phyloP scores from a whole-genome alignment of 1,284 basidiomycete genomes.

The Pseudomicrostroma phylloplanum region DNA sequence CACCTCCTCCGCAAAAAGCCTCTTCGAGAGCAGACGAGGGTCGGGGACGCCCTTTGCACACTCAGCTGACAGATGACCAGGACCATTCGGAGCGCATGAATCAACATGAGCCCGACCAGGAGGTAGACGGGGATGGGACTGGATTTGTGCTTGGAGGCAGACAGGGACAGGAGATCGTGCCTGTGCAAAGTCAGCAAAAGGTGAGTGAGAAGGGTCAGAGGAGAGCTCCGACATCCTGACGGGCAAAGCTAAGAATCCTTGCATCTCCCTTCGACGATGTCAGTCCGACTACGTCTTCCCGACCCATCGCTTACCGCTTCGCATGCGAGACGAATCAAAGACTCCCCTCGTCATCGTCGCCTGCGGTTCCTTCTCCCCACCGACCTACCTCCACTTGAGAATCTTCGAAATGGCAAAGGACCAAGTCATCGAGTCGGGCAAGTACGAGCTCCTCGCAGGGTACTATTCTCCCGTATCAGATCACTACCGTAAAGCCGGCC shows the following conservation, averaged over 20 bases:
- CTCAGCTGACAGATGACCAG: slow-evolving; percentile 12
- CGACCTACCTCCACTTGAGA: slow-evolving; percentile 61
- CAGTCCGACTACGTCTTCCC: slow-evolving; percentile 45
- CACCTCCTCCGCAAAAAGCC: slow-evolving; percentile 1
- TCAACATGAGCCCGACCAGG: slow-evolving; percentile 12
- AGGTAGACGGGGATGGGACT: slow-evolving; percentile 20
- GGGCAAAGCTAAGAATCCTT: too few relatives aligned
- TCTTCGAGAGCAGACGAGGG: slow-evolving; percentile 1
- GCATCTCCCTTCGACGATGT: neutral
- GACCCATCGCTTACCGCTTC: slow-evolving; percentile 40
- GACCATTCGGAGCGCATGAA: slow-evolving; percentile 12
- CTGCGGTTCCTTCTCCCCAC: slow-evolving; percentile 58
- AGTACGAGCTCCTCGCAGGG: slow-evolving; percentile 86
- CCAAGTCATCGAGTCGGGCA: slow-evolving; percentile 82
- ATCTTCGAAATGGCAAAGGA: slow-evolving; percentile 99
- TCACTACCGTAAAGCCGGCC: slow-evolving; percentile 49
- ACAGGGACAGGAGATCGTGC: slow-evolving; percentile 4
- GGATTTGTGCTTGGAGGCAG: slow-evolving; percentile 9
- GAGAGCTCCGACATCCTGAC: neutral
- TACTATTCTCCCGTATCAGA: slow-evolving; percentile 79
- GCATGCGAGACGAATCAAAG: slow-evolving; percentile 46
- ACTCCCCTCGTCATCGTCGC: slow-evolving; percentile 53
- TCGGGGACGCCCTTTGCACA: neutral
- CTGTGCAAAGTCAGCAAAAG: slow-evolving; percentile 12
- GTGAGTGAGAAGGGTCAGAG: neutral